These are phyloP conservation scores for Schizophyllum amplum DNA, from an alignment of 1,284 basidiomycete species.

Conservation along the genomic window DNA sequence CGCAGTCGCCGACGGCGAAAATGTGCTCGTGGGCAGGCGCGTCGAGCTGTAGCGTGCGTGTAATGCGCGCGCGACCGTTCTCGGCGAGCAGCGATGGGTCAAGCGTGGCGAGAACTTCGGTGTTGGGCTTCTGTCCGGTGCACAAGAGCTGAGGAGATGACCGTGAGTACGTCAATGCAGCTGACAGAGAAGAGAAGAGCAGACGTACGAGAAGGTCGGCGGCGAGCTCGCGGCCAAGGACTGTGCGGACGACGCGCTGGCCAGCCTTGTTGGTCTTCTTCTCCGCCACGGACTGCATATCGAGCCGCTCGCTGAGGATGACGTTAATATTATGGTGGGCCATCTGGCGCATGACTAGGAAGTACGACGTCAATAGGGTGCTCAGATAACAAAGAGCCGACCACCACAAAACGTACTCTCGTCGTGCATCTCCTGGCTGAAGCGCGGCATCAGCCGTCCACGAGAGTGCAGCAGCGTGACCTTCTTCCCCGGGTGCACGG, in stretches of 20 bases:
- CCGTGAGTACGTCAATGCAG: neutral
- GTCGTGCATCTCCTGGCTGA: constrained; percentile 16
- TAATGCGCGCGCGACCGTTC: constrained; percentile 43
- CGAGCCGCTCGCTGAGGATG: constrained; percentile 47
- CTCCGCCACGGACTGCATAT: constrained; percentile 24
- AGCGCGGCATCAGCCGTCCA: constrained; percentile 47
- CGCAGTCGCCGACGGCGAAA: constrained; percentile 63
- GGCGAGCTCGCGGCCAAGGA: constrained; percentile 47
- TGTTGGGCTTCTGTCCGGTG: constrained; percentile 72
- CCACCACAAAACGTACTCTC: neutral
- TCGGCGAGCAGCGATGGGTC: constrained; percentile 43
- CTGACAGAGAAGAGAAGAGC: constrained; percentile 4
- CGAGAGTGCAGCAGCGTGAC: constrained; percentile 67
- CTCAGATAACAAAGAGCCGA: neutral
- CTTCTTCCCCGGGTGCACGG: constrained; percentile 43
- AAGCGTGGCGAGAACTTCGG: constrained; percentile 42
- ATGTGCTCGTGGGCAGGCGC: constrained; percentile 38
- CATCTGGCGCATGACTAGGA: constrained; percentile 36
- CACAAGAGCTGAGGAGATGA: constrained; percentile 53
- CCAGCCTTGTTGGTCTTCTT: neutral
- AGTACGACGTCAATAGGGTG: constrained; percentile 6
- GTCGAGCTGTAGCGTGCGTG: constrained; percentile 52
- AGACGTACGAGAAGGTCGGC: constrained; percentile 54
- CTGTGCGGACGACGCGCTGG: neutral
- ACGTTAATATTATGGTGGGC: constrained; percentile 24